phyloP scores from a whole-genome alignment of 2,329 filamentous ascomycete genomes.

The Arthrocladium fulminans region DNA sequence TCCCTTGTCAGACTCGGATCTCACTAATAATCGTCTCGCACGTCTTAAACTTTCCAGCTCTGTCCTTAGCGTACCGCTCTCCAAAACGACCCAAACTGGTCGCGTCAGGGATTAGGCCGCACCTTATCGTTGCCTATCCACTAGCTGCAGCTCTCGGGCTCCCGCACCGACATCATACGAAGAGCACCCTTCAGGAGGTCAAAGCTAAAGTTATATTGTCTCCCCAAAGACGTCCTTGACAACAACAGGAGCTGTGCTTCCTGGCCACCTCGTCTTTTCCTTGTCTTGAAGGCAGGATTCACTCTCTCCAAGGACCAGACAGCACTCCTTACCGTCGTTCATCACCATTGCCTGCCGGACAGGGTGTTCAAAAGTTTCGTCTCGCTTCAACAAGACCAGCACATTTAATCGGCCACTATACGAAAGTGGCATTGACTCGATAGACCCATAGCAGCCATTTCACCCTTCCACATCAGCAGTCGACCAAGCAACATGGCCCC shows the following conservation, averaged over 20 bases:
- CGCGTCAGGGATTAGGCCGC: constrained; percentile 7
- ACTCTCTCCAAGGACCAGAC: constrained; percentile 1
- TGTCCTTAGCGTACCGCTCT: constrained; percentile 6
- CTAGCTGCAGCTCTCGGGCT: constrained; percentile 8
- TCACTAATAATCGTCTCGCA: constrained; percentile 8
- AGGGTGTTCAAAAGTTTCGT: constrained; percentile 8
- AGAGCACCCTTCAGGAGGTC: constrained; percentile 7
- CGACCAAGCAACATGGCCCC: constrained; percentile 5
- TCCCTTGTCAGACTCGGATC: neutral
- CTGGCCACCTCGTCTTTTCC: neutral
- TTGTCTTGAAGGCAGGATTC: constrained; percentile 5
- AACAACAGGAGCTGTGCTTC: constrained; percentile 8
- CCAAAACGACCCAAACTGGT: constrained; percentile 2
- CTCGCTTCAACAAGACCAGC: neutral
- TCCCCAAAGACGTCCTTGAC: constrained; percentile 2
- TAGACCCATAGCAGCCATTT: constrained; percentile 6
- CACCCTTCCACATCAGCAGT: neutral
- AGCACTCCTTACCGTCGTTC: constrained; percentile 1
- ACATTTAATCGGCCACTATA: constrained; percentile 5
- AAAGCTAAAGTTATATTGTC: neutral
- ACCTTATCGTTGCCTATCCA: constrained; percentile 10
- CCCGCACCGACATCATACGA: constrained; percentile 5
- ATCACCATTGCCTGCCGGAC: constrained; percentile 6
- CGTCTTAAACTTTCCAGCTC: neutral
- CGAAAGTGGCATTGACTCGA: neutral